Evolutionary conservation across 208 protist species (phyloP).

Genomic region (Vickermania spadyakhi): DNA sequence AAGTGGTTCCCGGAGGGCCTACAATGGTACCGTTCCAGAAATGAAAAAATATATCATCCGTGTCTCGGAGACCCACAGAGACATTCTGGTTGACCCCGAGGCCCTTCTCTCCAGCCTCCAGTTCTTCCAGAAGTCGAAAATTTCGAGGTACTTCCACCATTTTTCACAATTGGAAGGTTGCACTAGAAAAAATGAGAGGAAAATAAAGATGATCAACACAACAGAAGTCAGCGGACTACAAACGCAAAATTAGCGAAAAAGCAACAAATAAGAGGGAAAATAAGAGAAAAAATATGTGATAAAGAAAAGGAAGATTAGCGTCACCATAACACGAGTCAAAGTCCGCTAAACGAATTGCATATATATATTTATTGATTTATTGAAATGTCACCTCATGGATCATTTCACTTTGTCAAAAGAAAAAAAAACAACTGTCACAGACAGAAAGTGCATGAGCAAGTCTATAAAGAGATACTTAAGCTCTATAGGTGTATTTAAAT

Average conservation of each 20-base stretch:
- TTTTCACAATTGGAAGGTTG: conserved; percentile 3
- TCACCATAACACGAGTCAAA: too few species aligned
- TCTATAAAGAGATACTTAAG: too few species aligned
- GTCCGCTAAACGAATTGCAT: too few species aligned
- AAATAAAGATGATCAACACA: conserved; percentile 2
- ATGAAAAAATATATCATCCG: conserved; percentile 84
- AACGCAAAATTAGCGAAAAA: conserved; percentile 10
- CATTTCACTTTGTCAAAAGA: too few species aligned
- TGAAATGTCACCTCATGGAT: too few species aligned
- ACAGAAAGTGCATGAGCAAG: too few species aligned
- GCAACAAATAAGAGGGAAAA: conserved; percentile 8
- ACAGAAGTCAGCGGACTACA: conserved; percentile 12
- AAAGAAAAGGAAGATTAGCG: conserved; percentile 4
- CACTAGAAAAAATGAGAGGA: too few species aligned
- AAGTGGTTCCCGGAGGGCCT: conserved; percentile 75
- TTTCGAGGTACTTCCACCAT: conserved; percentile 91
- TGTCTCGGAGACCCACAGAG: conserved; percentile 81
- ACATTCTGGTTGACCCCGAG: conserved; percentile 82
- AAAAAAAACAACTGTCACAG: too few species aligned
- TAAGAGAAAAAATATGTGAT: too few species aligned
- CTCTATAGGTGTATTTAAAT: too few species aligned
- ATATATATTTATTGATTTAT: too few species aligned
- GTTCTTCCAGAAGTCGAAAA: conserved; percentile 84
- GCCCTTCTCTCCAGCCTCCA: conserved; percentile 89
- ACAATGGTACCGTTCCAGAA: conserved; percentile 90